Evolutionary conservation across 1,139 yeast genomes (phyloP), one percentile per base, ranked within the genome.

Genomic region (Debaryomyces subglobosus): DNA sequence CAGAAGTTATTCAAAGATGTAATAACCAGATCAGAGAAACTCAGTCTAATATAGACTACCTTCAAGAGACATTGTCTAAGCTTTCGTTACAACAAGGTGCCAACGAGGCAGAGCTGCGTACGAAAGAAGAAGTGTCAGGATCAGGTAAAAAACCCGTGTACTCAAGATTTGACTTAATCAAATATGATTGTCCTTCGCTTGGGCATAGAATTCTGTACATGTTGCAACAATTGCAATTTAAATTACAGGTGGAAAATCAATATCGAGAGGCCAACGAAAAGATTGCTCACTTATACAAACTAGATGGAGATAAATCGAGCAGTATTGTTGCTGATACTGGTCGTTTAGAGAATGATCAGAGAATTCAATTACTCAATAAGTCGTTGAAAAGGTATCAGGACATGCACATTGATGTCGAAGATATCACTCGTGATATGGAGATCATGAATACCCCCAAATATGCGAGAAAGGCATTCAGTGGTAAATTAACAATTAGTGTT

Each of bases 181-280:
- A 91, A 60, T 91, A 90, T 63, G 97, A 94, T 60, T 89, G 97
- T 58, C 97, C 97, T 0, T 89, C 96, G 1, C 73, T 94, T 58
- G 97, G 97, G n/a, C 97, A 94, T 60, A 82, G 95, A 55, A 94
- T 94, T 60, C 97, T 90, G 67, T 86, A 89, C 60, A 92, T 94
- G 98, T 78, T 94, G 49, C 97, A 91, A 68, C 96, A 91, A 65
- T 76, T 94, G 49, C 97, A 91, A 63, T 91, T 92, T 68, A 94
- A 94, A 67, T 77, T 92, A 45, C 95, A 92, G 62, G 96, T 94
- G 37, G 99, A 94, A 67, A 85, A 89, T 60, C 96, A 94, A 68
- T 94, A 92, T 68, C 85, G 86, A 58, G 95, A 86, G 54, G 98
- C 98, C 13, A 91, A 91, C 57, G 95, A 89, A 56, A 94, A 92